Evolutionary conservation across 805 yeast species (phyloP).

Genomic region (Jamesozyma spencerorum): DNA sequence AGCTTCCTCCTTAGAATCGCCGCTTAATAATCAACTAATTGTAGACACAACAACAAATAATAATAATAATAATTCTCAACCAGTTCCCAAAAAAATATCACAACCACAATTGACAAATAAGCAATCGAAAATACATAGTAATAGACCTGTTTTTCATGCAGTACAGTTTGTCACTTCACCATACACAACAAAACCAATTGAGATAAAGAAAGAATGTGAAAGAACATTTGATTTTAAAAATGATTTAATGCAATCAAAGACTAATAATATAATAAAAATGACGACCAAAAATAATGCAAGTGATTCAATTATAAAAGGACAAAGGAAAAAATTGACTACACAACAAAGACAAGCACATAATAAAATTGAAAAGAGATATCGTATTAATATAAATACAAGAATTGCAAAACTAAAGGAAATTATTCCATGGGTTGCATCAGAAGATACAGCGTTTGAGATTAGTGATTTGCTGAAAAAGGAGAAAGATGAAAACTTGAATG

Average conservation of each 20-base stretch:
- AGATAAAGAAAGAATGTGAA: neutral
- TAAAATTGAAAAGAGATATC: constrained; percentile 60
- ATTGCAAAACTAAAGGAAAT: constrained; percentile 58
- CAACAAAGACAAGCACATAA: constrained; percentile 64
- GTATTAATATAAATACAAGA: constrained; percentile 63
- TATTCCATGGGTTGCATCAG: constrained; percentile 59
- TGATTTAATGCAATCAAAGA: neutral
- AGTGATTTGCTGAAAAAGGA: constrained; percentile 12
- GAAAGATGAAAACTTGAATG: neutral
- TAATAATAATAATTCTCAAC: neutral
- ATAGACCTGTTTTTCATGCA: no score
- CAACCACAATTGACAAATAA: no score
- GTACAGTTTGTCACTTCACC: no score
- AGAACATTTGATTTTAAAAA: neutral
- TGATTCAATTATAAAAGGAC: constrained; percentile 20
- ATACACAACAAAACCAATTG: neutral
- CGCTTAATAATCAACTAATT: neutral
- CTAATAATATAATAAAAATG: neutral
- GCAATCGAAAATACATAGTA: no score
- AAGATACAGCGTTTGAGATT: constrained; percentile 51
- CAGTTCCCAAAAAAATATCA: no score
- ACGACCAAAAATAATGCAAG: neutral
- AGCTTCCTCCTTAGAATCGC: neutral
- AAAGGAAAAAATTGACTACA: constrained; percentile 45
- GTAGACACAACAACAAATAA: neutral